Evolutionary conservation across 2,329 filamentous ascomycete genomes (phyloP), one percentile per base, ranked within the genome.

Genomic region (Aspergillus glaucus): DNA sequence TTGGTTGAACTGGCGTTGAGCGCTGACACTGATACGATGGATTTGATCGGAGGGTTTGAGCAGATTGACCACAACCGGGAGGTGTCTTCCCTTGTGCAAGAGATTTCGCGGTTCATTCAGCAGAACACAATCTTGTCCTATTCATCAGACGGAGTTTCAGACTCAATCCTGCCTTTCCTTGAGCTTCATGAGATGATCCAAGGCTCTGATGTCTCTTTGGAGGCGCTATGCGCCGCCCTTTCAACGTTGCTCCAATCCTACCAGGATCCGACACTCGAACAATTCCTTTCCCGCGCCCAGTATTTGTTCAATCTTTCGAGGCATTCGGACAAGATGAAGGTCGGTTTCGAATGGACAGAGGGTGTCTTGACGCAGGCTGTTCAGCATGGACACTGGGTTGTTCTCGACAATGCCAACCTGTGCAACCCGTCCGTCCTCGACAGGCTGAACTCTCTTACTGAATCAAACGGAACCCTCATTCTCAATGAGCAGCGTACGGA

Each of bases 321-420:
- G 28, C 70, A 75, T 2, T 78, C 88, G 21, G 81, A 85, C 19
- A 85, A 85, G 39, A 65, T 67, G 61, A 66, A 62, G 53, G 88
- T 90, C 19, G 85, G 86, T 2, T 98, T 98, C 63, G 89, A 95
- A 66, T 98, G 93, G 93, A 82, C 95, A 2, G 92, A 98, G 64
- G 93, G 94, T 49, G 81, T 94, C 43, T 84, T 98, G 40, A 86
- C 97, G 43, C 86, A 90, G 59, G 92, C 93, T 39, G 76, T 97
- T 9, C 80, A 94, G 62, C 77, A 85, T 57, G 93, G 93, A 12
- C 81, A 90, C 52, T 98, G 93, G 93, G 77, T 98, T 15, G 85
- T 98, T 9, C 81, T 98, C 19, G 93, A 98, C 69, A 96, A 98
- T 68, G 93, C 94, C 51, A 98, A 98, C 62, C 79, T 98, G 49